Percentiles rank a stretch among this genome's conserved stretches.
Evolutionary conservation across 2,329 filamentous ascomycete genomes (phyloP).

Genomic region (Aureobasidium sp.): DNA sequence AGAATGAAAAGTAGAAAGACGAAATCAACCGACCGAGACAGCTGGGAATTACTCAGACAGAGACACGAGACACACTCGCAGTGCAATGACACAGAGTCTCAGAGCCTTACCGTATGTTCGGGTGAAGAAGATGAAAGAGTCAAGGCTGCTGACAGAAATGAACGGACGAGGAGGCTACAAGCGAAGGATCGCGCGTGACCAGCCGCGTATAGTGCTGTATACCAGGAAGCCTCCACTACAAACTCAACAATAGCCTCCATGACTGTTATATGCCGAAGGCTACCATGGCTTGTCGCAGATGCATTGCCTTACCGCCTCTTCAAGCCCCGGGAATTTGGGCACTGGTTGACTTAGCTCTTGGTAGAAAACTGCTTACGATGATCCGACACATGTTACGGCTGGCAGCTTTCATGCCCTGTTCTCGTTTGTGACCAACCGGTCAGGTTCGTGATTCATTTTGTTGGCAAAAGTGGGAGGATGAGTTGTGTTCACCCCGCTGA

Average conservation of each 20-base stretch:
- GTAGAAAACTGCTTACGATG: constrained; percentile 1
- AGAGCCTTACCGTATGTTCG: constrained; percentile 13
- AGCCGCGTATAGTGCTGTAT: constrained; percentile 17
- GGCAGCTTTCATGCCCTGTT: constrained; percentile 6
- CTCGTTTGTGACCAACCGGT: constrained; percentile 15
- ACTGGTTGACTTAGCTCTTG: background rate
- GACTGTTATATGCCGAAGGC: constrained; percentile 2
- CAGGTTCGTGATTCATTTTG: constrained; percentile 4
- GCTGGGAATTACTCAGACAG: background rate
- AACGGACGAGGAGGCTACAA: constrained; percentile 1
- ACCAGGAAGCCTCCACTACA: background rate
- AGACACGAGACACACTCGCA: background rate
- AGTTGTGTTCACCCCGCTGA: constrained; percentile 13
- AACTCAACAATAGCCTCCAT: constrained; percentile 12
- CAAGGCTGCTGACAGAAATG: constrained; percentile 20
- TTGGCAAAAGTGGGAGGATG: constrained; percentile 6
- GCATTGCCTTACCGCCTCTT: constrained; percentile 11
- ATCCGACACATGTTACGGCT: background rate
- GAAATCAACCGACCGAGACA: background rate
- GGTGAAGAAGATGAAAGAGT: background rate
- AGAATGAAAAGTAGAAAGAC: constrained; percentile 12
- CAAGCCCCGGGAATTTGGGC: background rate
- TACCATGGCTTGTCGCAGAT: constrained; percentile 10
- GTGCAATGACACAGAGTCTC: constrained; percentile 14
- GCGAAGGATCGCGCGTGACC: constrained; percentile 22